Percentiles rank a stretch among this genome's conserved stretches.
Conservation (phyloP, 352 stramenopile species). For the Phytophthora tubulina region DNA sequence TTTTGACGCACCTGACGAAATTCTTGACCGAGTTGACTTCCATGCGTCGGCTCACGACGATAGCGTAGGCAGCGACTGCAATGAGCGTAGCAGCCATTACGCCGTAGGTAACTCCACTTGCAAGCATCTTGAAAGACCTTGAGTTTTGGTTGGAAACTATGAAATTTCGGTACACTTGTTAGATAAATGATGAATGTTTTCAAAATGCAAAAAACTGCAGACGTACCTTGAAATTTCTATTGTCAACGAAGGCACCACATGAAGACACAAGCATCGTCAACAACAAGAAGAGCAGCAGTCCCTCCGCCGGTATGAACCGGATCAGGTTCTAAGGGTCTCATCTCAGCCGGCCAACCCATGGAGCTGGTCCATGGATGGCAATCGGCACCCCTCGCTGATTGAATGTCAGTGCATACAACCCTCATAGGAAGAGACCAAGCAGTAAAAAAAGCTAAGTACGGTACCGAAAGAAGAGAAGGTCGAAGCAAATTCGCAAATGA, state of each 20-base stretch:
- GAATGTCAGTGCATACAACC: conserved; percentile 45
- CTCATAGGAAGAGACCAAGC: conserved; percentile 17
- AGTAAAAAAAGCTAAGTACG: conserved; percentile 24
- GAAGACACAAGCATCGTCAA: conserved; percentile 43
- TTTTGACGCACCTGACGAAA: conserved; percentile 63
- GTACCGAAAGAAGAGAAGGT: conserved; percentile 22
- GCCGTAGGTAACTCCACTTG: conserved; percentile 56
- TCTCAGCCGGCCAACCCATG: conserved; percentile 63
- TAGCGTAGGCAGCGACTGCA: conserved; percentile 69
- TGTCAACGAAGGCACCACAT: conserved; percentile 2
- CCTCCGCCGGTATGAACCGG: conserved; percentile 70
- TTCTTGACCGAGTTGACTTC: conserved; percentile 64
- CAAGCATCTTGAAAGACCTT: conserved; percentile 50
- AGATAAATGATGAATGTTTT: background rate
- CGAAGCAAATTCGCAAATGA: conserved; percentile 18
- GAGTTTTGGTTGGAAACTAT: background rate
- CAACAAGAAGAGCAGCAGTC: conserved; percentile 53
- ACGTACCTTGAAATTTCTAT: conserved; percentile 26
- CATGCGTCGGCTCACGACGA: conserved; percentile 65
- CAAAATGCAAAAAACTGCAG: background rate
- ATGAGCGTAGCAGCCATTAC: conserved; percentile 73
- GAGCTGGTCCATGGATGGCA: conserved; percentile 57
- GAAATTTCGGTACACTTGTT: background rate
- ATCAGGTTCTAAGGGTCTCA: conserved; percentile 76
- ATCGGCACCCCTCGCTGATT: conserved; percentile 74